phyloP scores from a whole-genome alignment of 768 basidiomycete species.

The Panaeolus papilionaceus region DNA sequence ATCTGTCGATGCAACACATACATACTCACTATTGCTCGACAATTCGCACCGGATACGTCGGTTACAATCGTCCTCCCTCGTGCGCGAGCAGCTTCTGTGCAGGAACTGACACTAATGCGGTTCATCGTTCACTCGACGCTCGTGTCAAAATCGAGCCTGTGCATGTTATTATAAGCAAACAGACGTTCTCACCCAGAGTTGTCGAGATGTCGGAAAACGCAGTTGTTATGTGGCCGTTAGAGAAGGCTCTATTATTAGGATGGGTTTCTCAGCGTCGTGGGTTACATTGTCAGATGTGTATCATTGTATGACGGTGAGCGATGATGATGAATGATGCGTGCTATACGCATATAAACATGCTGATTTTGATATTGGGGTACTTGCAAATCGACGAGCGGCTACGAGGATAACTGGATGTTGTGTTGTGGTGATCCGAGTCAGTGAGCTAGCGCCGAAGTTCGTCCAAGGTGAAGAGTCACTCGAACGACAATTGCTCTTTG shows the following conservation, averaged over 20 bases:
- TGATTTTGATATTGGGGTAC: too few relatives aligned
- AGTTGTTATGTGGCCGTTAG: not conserved
- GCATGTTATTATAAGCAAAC: not conserved
- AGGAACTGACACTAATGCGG: not conserved
- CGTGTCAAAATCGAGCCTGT: not conserved
- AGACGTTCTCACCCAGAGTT: not conserved
- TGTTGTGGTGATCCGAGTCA: not conserved
- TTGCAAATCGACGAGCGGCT: not conserved
- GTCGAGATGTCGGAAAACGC: constrained; percentile 4
- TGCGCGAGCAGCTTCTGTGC: not conserved
- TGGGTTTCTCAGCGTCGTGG: not conserved
- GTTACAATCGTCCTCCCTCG: not conserved
- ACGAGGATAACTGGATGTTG: not conserved
- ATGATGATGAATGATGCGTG: not conserved
- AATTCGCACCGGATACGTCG: not conserved
- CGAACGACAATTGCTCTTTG: not conserved
- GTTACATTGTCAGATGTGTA: not conserved
- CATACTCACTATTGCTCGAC: too few relatives aligned
- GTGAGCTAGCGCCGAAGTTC: constrained; percentile 1
- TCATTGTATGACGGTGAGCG: not conserved
- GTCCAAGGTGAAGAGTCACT: not conserved
- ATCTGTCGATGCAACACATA: too few relatives aligned
- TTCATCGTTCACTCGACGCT: not conserved
- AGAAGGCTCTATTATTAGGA: not conserved
- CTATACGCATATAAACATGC: too few relatives aligned